These are phyloP conservation scores for Pleurozium schreberi DNA, from an alignment of 225 moss, liverwort and hornwort genomes.

Conservation along the genomic window DNA sequence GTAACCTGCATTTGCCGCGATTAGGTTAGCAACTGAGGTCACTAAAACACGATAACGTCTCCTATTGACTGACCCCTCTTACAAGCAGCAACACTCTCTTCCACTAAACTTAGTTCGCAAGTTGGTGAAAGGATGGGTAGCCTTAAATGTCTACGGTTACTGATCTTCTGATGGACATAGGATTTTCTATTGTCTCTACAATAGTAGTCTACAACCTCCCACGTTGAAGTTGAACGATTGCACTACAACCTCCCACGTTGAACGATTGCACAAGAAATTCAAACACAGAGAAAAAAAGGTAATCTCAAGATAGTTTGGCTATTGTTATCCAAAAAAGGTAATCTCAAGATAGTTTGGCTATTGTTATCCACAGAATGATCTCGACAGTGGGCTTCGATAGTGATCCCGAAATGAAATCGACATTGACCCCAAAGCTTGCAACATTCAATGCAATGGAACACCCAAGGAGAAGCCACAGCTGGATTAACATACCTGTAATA, in stretches of 20 bases:
- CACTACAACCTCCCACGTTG: neutral
- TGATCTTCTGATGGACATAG: too few species aligned
- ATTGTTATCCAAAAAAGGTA: too few species aligned
- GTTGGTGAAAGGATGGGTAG: too few species aligned
- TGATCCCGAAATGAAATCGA: neutral
- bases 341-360: neutral
- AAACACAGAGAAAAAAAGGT: neutral
- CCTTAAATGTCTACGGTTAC: neutral
- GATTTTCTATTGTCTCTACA: neutral
- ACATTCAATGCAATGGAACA: neutral
- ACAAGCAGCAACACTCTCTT: too few species aligned
- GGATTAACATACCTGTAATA: constrained; percentile 55
- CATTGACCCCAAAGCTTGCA: neutral
- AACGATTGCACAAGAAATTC: neutral
- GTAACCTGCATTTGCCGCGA: constrained; percentile 51
- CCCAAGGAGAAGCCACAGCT: neutral
- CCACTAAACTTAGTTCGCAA: neutral
- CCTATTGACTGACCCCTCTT: neutral
- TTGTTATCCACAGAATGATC: neutral
- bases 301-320: neutral
- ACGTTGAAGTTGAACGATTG: neutral
- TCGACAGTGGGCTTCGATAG: neutral
- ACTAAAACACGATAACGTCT: neutral
- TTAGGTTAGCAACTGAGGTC: neutral
- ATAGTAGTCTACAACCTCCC: neutral